These are phyloP conservation scores for Penicillium diatomitis DNA, from an alignment of 495 filamentous ascomycete genomes.

Conservation along the genomic window DNA sequence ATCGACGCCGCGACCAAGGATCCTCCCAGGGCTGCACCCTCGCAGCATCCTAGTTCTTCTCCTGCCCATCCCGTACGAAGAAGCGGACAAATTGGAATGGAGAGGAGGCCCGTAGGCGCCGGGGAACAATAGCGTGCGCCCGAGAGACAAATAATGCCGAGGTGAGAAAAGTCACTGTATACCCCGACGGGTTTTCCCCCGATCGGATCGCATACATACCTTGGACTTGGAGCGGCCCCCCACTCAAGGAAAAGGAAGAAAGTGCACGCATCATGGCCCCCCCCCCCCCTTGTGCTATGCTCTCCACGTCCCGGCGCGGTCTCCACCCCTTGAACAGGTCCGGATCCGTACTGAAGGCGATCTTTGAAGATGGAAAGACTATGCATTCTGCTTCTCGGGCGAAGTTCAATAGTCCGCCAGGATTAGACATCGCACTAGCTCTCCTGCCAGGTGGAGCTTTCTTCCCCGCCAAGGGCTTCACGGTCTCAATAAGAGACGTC, in stretches of 20 bases:
- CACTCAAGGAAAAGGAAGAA: too few species aligned
- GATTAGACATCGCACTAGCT: conserved; percentile 9
- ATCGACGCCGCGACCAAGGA: conserved; percentile 1
- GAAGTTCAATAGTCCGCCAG: conserved; percentile 3
- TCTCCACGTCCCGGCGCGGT: neutral
- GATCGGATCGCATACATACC: conserved; percentile 1
- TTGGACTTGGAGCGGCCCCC: conserved; percentile 1
- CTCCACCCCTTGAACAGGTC: neutral
- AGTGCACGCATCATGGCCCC: conserved; percentile 9
- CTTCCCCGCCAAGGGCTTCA: neutral
- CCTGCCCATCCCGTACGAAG: neutral
- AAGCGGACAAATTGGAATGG: too few species aligned
- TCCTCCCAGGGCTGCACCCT: neutral
- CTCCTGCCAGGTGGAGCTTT: conserved; percentile 1
- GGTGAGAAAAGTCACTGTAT: neutral
- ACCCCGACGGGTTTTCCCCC: neutral
- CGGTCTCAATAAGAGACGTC: neutral
- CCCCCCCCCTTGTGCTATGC: neutral
- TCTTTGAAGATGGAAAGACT: neutral
- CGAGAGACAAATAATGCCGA: neutral
- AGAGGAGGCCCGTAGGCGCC: neutral
- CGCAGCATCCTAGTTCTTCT: neutral
- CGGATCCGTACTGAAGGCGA: neutral
- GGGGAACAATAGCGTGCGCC: neutral
- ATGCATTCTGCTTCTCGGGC: neutral